Evolutionary conservation across 1,284 basidiomycete species (phyloP).

Genomic region (Cutaneotrichosporon sp.): DNA sequence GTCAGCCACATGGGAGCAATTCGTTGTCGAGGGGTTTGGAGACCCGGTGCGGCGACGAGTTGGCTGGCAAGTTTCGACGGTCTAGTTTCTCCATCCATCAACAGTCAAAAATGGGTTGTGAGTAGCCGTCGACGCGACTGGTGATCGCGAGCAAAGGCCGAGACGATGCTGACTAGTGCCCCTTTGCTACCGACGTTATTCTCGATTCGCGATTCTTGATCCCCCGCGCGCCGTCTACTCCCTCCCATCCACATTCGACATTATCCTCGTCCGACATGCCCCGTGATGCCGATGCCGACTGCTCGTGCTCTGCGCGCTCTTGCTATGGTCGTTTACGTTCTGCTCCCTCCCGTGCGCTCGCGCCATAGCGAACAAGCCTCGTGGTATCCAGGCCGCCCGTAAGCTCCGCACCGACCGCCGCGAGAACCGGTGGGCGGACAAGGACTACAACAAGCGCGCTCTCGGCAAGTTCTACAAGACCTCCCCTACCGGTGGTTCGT

Average conservation of each 20-base stretch:
- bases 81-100: constrained; percentile 24
- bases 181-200: neutral
- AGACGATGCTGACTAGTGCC: constrained; percentile 16
- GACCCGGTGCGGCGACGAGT: neutral
- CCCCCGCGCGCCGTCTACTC: too few relatives aligned
- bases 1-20: too few relatives aligned
- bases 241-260: too few relatives aligned
- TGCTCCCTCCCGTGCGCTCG: neutral
- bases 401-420: constrained; percentile 93
- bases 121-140: constrained; percentile 19
- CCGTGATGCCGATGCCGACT: neutral
- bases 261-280: neutral
- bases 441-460: constrained; percentile 98
- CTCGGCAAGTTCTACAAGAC: constrained; percentile 99
- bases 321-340: neutral
- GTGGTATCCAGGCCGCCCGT: constrained; percentile 98
- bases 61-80: neutral
- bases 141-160: neutral
- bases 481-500: constrained; percentile 97
- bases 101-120: constrained; percentile 49
- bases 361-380: constrained; percentile 80
- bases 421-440: constrained; percentile 99
- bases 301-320: neutral
- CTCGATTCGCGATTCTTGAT: neutral
- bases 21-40: neutral